phyloP scores from a whole-genome alignment of 208 protist genomes.

The Acanthamoeba sp. region DNA sequence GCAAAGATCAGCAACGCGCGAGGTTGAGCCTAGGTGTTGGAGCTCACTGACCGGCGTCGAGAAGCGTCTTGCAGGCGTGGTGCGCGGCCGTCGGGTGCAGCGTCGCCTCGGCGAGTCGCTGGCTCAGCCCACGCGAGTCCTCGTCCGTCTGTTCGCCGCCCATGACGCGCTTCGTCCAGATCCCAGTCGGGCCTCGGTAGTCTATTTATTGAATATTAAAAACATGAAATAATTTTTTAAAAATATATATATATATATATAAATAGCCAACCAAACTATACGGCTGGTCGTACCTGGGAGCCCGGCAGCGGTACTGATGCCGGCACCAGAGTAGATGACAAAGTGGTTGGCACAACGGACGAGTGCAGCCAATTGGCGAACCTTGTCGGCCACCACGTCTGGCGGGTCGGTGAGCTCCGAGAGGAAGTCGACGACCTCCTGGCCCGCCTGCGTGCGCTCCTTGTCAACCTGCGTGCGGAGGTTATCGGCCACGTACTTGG shows the following conservation, averaged over 20 bases:
- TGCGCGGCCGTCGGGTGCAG: conserved; percentile 11
- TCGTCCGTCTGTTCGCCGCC: not conserved
- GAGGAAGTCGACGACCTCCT: conserved; percentile 40
- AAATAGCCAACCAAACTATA: too few relatives aligned
- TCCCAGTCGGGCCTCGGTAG: conserved; percentile 36
- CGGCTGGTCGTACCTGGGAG: conserved; percentile 11
- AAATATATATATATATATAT: too few relatives aligned
- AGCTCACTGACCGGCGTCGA: not conserved
- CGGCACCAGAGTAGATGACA: conserved; percentile 56
- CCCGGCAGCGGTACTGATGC: conserved; percentile 31
- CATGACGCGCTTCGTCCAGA: conserved; percentile 65
- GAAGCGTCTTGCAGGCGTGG: not conserved
- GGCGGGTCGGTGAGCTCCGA: conserved; percentile 41
- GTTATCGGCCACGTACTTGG: conserved; percentile 48
- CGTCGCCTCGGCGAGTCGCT: conserved; percentile 15
- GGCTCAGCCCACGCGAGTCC: not conserved
- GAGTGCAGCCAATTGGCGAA: not conserved
- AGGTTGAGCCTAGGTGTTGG: too few relatives aligned
- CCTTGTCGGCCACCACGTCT: conserved; percentile 9
- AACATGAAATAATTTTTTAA: too few relatives aligned
- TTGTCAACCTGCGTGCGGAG: conserved; percentile 46
- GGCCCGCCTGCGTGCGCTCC: not conserved
- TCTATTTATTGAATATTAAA: not conserved
- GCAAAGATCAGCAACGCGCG: too few relatives aligned
- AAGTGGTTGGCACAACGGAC: conserved; percentile 43